phyloP scores from a whole-genome alignment of 1,284 basidiomycete species.

The Ceratobasidium sp. region DNA sequence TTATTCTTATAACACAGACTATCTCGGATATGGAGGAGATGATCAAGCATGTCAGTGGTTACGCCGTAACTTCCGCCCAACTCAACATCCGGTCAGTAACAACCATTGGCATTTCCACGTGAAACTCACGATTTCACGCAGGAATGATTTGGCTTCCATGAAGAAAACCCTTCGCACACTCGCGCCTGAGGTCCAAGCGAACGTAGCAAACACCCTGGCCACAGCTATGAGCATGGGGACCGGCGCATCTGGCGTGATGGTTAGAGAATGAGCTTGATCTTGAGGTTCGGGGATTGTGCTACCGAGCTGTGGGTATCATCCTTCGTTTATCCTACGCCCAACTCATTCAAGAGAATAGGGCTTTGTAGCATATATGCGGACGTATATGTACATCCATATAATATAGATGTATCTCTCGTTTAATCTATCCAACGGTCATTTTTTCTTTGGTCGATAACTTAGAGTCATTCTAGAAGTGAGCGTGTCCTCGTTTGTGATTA shows the following conservation, averaged over 20 bases:
- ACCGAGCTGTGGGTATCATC: not conserved
- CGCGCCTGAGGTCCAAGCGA: not conserved
- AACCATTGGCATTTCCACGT: not conserved
- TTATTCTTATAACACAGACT: not conserved
- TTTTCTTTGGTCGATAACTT: too few relatives aligned
- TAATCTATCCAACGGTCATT: not conserved
- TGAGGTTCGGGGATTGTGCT: not conserved
- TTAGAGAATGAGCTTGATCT: not conserved
- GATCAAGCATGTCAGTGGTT: constrained; percentile 25
- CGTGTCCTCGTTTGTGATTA: too few relatives aligned
- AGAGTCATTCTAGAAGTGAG: too few relatives aligned
- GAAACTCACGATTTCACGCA: not conserved
- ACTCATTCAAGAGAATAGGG: not conserved
- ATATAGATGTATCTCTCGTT: not conserved
- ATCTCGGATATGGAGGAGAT: constrained; percentile 16
- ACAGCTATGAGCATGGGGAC: constrained; percentile 21
- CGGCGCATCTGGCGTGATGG: not conserved
- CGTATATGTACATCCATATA: constrained; percentile 5
- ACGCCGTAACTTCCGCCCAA: constrained; percentile 15
- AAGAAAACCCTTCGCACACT: constrained; percentile 22
- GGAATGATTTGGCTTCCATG: constrained; percentile 30
- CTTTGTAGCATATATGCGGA: constrained; percentile 12
- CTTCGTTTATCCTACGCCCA: not conserved
- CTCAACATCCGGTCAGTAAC: constrained; percentile 16
- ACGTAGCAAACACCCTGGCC: constrained; percentile 6